phyloP scores from a whole-genome alignment of 169 alveolate species.

The Plasmodium billcollinsi region DNA sequence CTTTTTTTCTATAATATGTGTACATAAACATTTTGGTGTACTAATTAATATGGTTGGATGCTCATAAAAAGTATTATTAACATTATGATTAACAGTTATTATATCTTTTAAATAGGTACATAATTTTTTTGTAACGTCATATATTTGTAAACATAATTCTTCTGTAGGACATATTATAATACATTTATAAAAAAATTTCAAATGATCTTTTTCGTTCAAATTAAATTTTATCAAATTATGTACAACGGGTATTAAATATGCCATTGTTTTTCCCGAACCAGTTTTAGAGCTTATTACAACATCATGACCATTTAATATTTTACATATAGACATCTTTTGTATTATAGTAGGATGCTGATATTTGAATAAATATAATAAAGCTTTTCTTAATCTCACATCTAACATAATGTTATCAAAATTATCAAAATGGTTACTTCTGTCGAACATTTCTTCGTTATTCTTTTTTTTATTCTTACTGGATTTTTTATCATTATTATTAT shows the following conservation, averaged over 20 bases:
- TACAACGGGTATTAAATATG: conserved; percentile 81
- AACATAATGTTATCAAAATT: conserved; percentile 47
- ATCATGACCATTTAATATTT: conserved; percentile 82
- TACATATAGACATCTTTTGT: conserved; percentile 77
- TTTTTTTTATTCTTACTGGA: not conserved
- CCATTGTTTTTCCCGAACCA: conserved; percentile 88
- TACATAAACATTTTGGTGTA: conserved; percentile 75
- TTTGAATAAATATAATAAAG: conserved; percentile 43
- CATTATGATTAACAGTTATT: conserved; percentile 70
- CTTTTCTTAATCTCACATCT: conserved; percentile 64
- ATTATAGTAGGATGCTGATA: conserved; percentile 50
- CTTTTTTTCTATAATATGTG: conserved; percentile 55
- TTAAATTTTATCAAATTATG: conserved; percentile 62
- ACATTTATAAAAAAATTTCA: conserved; percentile 72
- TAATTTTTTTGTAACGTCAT: conserved; percentile 61
- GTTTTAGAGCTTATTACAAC: conserved; percentile 83
- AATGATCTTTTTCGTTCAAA: conserved; percentile 37
- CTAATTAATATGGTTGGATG: conserved; percentile 78
- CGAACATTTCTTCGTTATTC: conserved; percentile 25
- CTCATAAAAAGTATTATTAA: conserved; percentile 53
- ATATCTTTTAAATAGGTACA: conserved; percentile 54
- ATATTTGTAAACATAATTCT: conserved; percentile 80
- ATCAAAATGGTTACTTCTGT: conserved; percentile 19
- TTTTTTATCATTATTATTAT: not conserved
- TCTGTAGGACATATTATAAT: conserved; percentile 84